Evolutionary conservation across 345 rosid genomes (phyloP), one percentile per base, ranked within the genome.

Genomic region (Eucalyptus sp.): DNA sequence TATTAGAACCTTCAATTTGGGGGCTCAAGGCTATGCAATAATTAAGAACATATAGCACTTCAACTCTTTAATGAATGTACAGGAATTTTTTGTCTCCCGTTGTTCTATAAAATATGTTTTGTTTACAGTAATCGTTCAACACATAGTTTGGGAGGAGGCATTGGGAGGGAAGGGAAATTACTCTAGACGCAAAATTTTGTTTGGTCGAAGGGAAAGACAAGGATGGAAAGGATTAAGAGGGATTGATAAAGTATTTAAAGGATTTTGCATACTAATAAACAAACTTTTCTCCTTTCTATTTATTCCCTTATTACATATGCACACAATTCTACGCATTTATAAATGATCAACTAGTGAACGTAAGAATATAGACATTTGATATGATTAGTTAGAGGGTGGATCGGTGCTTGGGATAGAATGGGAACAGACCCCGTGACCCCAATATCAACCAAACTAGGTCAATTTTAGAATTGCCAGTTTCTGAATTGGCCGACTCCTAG

Each of bases 401-500:
- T 33, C 4, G 7, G 1, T 68, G 25, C 7, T 33, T 43, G 27
- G 13, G 83, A 37, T 18, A 37, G 48, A 71, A 20, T 18, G 27
- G 8, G 48, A 37, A 37, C 12, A 71, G 4, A 10, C 48, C 27
- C 8, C 6, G 3, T 76, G 83, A 33, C 25, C 13, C 27, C 46
- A 20, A 20, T 71, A 10, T 14, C 83, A 5, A 71, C 27, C 14
- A 44, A 71, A 71, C 3, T 24, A 0, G 7, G 7, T 71, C 0
- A 0, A 11, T 18, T 71, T 14, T 18, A 71, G 7, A 71, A 9
- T 37, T 71, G 27, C 4, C 3, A 12, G 3, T 18, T 76, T 76
- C 14, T 20, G 0, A 76, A 10, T 24, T 5, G 8, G 27, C 14
- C 0, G 2, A 6, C 46, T 18, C 48, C 27, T 18, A 6, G 46